These are phyloP conservation scores for Cystoderma amianthinum DNA, from an alignment of 768 basidiomycete species.

Conservation along the genomic window DNA sequence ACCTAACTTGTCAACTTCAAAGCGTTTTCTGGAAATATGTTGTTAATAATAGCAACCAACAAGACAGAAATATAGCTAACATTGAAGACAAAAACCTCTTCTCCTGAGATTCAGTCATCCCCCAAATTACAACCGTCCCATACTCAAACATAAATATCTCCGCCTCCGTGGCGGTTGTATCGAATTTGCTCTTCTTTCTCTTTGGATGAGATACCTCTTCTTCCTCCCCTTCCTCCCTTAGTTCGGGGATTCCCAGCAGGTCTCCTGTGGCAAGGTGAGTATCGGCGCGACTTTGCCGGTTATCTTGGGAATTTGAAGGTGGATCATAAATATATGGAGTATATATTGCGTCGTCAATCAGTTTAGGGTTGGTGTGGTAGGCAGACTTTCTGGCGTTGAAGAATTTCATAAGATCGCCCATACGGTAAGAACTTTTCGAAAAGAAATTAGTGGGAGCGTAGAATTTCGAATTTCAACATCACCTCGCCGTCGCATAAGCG, in stretches of 20 bases:
- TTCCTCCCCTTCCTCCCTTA: slow-evolving; percentile 32
- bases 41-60: slow-evolving; percentile 6
- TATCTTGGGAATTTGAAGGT: slow-evolving; percentile 22
- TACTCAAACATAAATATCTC: slow-evolving; percentile 94
- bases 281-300: slow-evolving; percentile 14
- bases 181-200: slow-evolving; percentile 60
- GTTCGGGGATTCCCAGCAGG: slow-evolving; percentile 72
- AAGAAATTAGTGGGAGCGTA: not conserved
- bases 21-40: slow-evolving; percentile 64
- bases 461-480: slow-evolving; percentile 5
- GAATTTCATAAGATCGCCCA: slow-evolving; percentile 83
- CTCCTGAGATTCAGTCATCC: slow-evolving; percentile 93
- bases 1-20: slow-evolving; percentile 87
- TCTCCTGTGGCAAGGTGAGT: slow-evolving; percentile 50
- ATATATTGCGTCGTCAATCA: slow-evolving; percentile 91
- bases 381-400: slow-evolving; percentile 77
- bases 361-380: slow-evolving; percentile 80
- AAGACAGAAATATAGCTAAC: slow-evolving; percentile 37
- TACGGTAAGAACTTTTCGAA: slow-evolving; percentile 70
- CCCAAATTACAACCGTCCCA: slow-evolving; percentile 96
- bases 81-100: slow-evolving; percentile 84
- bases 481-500: slow-evolving; percentile 93
- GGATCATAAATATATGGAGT: slow-evolving; percentile 84
- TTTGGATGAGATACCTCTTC: slow-evolving; percentile 25
- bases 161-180: slow-evolving; percentile 59